Percentiles rank a stretch among this genome's conserved stretches.
These are phyloP conservation scores for Psidium friedrichsthalianum DNA, from an alignment of 345 rosid species.

Conservation along the genomic window DNA sequence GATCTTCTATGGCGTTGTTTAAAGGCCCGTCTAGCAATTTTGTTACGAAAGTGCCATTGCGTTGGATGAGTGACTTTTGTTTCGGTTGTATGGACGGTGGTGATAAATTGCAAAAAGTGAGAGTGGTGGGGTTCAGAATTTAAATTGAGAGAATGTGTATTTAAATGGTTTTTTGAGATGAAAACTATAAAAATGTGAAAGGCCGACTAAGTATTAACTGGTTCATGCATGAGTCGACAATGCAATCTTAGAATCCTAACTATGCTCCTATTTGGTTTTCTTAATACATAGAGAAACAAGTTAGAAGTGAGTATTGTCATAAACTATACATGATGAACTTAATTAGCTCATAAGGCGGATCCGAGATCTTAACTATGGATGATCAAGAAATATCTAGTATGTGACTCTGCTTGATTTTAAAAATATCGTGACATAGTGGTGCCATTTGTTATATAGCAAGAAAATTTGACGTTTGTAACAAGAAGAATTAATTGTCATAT, in stretches of 20 bases:
- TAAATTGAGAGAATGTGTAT: too few species aligned
- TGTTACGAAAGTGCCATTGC: neutral
- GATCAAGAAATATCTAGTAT: neutral
- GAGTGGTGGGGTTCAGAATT: too few species aligned
- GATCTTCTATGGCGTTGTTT: neutral
- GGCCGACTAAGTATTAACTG: neutral
- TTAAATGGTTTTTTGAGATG: too few species aligned
- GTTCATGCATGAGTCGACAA: too few species aligned
- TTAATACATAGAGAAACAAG: neutral
- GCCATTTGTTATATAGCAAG: neutral
- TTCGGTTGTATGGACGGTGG: rapidly evolving
- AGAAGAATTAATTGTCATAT: neutral
- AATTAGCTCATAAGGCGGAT: neutral
- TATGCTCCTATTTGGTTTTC: neutral
- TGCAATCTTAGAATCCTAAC: neutral
- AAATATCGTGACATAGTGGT: neutral
- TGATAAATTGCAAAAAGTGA: too few species aligned
- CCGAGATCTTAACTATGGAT: neutral
- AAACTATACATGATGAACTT: neutral
- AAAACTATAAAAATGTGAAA: neutral
- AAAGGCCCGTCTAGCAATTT: neutral
- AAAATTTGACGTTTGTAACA: neutral
- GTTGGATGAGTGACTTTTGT: neutral
- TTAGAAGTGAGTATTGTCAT: neutral
- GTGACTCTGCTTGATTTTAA: neutral